Percentiles rank a stretch among this genome's conserved stretches.
Evolutionary conservation across 177 flowering plant species (phyloP).

Genomic region (Telopea speciosissima): DNA sequence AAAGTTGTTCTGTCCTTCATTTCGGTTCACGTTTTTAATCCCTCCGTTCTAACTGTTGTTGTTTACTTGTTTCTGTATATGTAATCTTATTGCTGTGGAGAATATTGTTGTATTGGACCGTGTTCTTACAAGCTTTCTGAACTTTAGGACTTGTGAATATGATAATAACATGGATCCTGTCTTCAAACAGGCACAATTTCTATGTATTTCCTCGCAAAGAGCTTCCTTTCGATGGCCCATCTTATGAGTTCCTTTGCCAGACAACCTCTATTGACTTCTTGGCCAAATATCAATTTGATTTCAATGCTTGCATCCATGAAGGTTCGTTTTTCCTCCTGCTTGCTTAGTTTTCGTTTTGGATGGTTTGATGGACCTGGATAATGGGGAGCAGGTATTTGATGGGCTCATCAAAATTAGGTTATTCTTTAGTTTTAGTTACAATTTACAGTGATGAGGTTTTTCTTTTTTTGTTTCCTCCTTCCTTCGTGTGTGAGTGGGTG

Average conservation of each 20-base stretch:
- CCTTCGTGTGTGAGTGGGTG: background rate
- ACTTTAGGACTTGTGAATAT: background rate
- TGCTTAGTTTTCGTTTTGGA: background rate
- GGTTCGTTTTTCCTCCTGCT: constrained; percentile 31
- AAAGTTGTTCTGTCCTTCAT: no score
- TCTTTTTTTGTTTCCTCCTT: background rate
- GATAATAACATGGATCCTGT: background rate
- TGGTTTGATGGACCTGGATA: background rate
- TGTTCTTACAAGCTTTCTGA: background rate
- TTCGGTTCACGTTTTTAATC: background rate
- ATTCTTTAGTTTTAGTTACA: background rate
- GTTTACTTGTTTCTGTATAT: background rate
- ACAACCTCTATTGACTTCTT: constrained; percentile 82
- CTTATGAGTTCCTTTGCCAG: constrained; percentile 81
- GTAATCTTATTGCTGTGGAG: background rate
- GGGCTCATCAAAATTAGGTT: background rate
- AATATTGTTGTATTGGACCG: no score
- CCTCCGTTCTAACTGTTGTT: background rate
- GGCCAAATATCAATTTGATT: constrained; percentile 86
- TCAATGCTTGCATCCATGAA: constrained; percentile 78
- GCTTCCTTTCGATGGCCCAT: constrained; percentile 35
- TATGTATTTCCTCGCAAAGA: constrained; percentile 87
- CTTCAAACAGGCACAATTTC: constrained; percentile 71
- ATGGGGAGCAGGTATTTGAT: background rate
- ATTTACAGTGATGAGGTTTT: background rate